phyloP scores from a whole-genome alignment of 1,284 basidiomycete species.

The Cryptococcus sp. region DNA sequence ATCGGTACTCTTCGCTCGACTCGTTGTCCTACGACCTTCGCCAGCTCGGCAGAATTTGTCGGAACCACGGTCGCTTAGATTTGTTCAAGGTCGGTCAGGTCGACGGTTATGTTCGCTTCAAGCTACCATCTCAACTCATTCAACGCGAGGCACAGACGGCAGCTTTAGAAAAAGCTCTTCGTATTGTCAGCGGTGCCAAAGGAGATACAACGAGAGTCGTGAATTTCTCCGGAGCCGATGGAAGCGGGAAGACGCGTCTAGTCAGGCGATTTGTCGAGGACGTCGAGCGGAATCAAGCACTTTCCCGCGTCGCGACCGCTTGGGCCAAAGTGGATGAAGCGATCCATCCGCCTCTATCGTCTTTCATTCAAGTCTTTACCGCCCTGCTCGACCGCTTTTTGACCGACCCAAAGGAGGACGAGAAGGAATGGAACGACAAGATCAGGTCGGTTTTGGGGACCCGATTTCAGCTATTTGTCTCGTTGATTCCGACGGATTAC shows the following conservation, averaged over 20 bases:
- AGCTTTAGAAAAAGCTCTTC: slow-evolving; percentile 18
- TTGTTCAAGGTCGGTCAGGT: slow-evolving; percentile 33
- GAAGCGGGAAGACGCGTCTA: slow-evolving; percentile 36
- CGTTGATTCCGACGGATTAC: slow-evolving; percentile 26
- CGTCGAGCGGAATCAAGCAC: slow-evolving; percentile 12
- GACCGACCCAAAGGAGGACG: slow-evolving; percentile 35
- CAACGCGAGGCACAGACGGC: slow-evolving; percentile 27
- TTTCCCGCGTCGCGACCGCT: slow-evolving; percentile 21
- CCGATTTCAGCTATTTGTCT: slow-evolving; percentile 29
- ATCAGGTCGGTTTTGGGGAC: slow-evolving; percentile 25
- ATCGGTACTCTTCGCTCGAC: slow-evolving; percentile 32
- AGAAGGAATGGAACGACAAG: slow-evolving; percentile 22
- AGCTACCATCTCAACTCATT: slow-evolving; percentile 20
- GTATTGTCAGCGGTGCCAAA: neutral
- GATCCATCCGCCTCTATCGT: slow-evolving; percentile 29
- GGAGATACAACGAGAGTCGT: slow-evolving; percentile 11
- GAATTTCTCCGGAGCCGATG: slow-evolving; percentile 33
- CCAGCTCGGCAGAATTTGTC: slow-evolving; percentile 22
- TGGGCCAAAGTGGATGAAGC: slow-evolving; percentile 34
- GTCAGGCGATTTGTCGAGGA: slow-evolving; percentile 27
- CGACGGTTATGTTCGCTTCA: slow-evolving; percentile 31
- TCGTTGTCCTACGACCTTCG: slow-evolving; percentile 35
- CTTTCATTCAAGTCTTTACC: slow-evolving; percentile 39
- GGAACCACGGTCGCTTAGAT: slow-evolving; percentile 20
- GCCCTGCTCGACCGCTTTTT: slow-evolving; percentile 34